Evolutionary conservation across 176 grass and related monocot species (phyloP), one percentile per base, ranked within the genome.

Genomic region (Oryza nivara): DNA sequence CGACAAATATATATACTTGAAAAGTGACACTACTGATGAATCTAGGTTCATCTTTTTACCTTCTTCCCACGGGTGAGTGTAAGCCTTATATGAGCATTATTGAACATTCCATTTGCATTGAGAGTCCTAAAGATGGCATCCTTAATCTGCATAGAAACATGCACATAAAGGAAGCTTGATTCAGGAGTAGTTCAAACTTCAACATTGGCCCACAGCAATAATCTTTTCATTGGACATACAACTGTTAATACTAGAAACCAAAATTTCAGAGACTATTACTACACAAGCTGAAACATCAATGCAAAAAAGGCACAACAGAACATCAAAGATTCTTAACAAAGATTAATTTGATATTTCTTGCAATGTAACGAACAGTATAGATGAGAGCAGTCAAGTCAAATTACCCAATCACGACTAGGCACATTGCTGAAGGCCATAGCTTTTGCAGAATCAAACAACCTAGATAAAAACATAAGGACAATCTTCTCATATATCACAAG

Each of bases 361-460:
- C 23, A 86, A 82, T 82, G 78, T 45, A 78, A 76, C 73, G 14
- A 63, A 68, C 28, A 35, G 8, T 6, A 30, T 25, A 67, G 9
- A 82, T 68, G 17, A 91, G 26, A 82, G 3, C 54, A 56, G 38
- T 30, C 66, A 76, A 14, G 25, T 23, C 73, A 56, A 69, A 71
- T 87, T 92, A 98, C 96, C 89, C 74, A 90, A 78, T 98, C 89
- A 76, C 83, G 81, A 85, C 70, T 92, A 73, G 93, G 96, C 67
- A 98, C 88, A 82, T 98, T 92, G 76, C 26, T 82, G 87, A 98
- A 98, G 74, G 96, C 96, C 84, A 98, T 87, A 87, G 96, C 91
- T 88, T 95, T 98, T 67, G 96, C 88, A 84, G 96, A 98, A 93
- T 98, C 93, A 86, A 92, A 94, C 68, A 98, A 89, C 84, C 96